Base-by-base conservation (phyloP, 805 yeast species). In the Candida andamanensis region DNA sequence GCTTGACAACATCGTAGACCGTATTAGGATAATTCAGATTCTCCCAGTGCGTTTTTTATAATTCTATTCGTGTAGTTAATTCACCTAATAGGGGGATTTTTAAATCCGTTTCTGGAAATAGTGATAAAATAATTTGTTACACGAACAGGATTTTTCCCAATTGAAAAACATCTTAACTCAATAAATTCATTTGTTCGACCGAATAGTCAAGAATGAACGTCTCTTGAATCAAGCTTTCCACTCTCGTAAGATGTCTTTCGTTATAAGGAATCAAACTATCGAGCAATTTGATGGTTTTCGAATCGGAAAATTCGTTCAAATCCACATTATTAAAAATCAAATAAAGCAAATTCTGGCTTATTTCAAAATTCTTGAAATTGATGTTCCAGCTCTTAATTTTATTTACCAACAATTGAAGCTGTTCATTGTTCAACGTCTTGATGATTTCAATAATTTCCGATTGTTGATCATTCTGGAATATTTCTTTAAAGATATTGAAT, bases 331-430 rank as follows among this genome's bases (percentile, higher is more conserved):
- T 58, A 37, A 92, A 60, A 20, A 90, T 58, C 15, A 84, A 79
- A 42, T 74, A 69, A 32, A 90, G 67, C 25, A 87, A 60, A 36
- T 76, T 78, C 58, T 90, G 98, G 9, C 95, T 84, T 35, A 85
- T 73, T 31, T 73, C 76, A 49, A 85, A 85, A 22, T 85, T 78
- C 49, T 78, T 76, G 32, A 85, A 82, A 55, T 86, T 90, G 27
- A 94, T 80, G 54, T 92, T 92, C 99, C 99, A 92, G 52, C 86
- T 95, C 46, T 97, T 75, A 14, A 89, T 68, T 47, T 95, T 78
- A 49, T 75, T 74, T 54, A 92, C 72, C 15, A 92, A 55, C 9
- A 64, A 51, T 25, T 70, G 45, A 15, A 89, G 56, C 47, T 82
- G 84, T 2, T 76, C 81, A 20, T 73, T 63, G 16, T 64, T 72